Percentiles rank a stretch among this genome's conserved stretches.
Evolutionary conservation across 441 rosid genomes (phyloP).

Genomic region (Adansonia grandidieri): DNA sequence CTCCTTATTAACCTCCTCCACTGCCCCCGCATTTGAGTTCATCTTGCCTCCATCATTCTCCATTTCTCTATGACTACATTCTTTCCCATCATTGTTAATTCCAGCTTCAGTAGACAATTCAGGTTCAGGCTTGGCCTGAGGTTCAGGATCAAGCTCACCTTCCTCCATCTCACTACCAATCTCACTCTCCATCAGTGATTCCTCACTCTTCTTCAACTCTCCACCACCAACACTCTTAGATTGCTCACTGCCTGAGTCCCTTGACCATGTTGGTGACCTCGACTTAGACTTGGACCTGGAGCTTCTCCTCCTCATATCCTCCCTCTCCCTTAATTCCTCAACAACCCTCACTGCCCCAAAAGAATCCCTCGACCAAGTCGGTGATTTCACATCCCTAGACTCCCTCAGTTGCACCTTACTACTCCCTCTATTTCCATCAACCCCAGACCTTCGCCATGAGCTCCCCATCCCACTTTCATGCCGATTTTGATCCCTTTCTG

Average conservation of each 20-base stretch:
- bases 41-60: conserved; percentile 36
- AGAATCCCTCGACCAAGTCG: conserved; percentile 75
- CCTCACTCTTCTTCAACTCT: conserved; percentile 43
- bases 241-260: conserved; percentile 71
- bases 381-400: conserved; percentile 60
- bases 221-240: conserved; percentile 56
- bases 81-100: conserved; percentile 29
- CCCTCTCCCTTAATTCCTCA: conserved; percentile 40
- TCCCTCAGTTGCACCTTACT: conserved; percentile 52
- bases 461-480: conserved; percentile 71
- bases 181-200: conserved; percentile 51
- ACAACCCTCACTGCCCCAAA: conserved; percentile 42
- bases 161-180: conserved; percentile 97
- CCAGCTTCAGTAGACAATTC: conserved; percentile 31
- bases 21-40: conserved; percentile 33
- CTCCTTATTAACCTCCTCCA: conserved; percentile 32
- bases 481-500: conserved; percentile 83
- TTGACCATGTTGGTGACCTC: conserved; percentile 67
- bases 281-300: conserved; percentile 51
- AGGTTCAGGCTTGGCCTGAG: neutral
- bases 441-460: conserved; percentile 81
- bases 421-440: conserved; percentile 41
- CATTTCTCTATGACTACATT: conserved; percentile 35
- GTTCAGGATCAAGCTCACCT: conserved; percentile 79
- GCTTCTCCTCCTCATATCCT: conserved; percentile 38